Evolutionary conservation across 768 basidiomycete species (phyloP).

Genomic region (Tephrocybe sp.): DNA sequence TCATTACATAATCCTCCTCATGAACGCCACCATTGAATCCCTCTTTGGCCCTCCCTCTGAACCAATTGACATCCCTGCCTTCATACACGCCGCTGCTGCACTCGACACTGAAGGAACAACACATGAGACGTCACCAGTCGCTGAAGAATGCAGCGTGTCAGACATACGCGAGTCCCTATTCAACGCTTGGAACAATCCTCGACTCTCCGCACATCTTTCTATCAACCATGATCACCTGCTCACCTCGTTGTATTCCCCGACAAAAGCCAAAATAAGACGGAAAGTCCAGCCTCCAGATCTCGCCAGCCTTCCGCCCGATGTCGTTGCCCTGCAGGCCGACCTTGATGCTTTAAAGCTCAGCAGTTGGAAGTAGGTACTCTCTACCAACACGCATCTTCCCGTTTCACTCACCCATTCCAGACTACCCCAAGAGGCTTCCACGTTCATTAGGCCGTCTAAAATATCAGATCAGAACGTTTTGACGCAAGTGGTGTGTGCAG

Average conservation of each 20-base stretch:
- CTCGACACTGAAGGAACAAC: slow-evolving; percentile 6
- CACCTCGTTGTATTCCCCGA: slow-evolving; percentile 26
- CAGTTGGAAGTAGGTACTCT: slow-evolving; percentile 58
- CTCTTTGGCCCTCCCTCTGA: slow-evolving; percentile 68
- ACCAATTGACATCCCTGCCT: slow-evolving; percentile 44
- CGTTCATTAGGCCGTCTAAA: slow-evolving; percentile 64
- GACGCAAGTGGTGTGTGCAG: slow-evolving; percentile 35
- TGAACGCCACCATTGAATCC: slow-evolving; percentile 38
- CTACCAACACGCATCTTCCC: neutral
- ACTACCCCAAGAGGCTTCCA: slow-evolving; percentile 47
- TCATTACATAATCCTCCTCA: slow-evolving; percentile 9
- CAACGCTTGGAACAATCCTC: slow-evolving; percentile 53
- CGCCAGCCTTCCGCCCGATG: slow-evolving; percentile 43
- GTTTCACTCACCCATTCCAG: slow-evolving; percentile 6
- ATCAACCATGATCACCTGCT: slow-evolving; percentile 53
- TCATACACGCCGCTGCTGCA: slow-evolving; percentile 34
- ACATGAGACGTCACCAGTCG: slow-evolving; percentile 20
- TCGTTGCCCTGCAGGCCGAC: slow-evolving; percentile 45
- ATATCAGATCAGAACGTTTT: slow-evolving; percentile 68
- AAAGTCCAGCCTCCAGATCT: slow-evolving; percentile 35
- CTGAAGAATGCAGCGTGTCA: slow-evolving; percentile 43
- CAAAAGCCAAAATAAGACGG: slow-evolving; percentile 32
- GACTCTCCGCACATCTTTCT: slow-evolving; percentile 54
- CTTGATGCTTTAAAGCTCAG: slow-evolving; percentile 54
- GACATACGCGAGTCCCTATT: slow-evolving; percentile 47